Base-by-base conservation (phyloP, 768 basidiomycete genomes). In the Phlebiopsis gigantea region DNA sequence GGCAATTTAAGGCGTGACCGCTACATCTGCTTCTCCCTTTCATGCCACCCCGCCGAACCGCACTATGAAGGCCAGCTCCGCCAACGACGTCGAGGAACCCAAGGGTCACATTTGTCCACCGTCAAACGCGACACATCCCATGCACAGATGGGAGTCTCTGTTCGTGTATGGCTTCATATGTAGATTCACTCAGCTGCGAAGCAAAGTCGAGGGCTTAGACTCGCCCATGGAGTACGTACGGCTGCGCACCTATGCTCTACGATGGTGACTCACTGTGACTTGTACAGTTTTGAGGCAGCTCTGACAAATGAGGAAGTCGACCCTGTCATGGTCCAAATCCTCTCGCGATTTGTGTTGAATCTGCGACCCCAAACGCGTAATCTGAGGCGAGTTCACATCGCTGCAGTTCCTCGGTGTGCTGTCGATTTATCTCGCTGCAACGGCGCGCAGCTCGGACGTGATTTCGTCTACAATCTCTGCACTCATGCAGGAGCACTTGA, bases 311-410 rank as follows among this genome's bases (percentile, higher is more conserved):
- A 75, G 63, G 88, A 83, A 71, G 82, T 85, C 55, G 84, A 90
- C 70, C 77, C 81, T 57, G 79, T 92, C 64, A 76, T 93, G 61
- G 85, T 83, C 44, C 79, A 82, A 66, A 75, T 93, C 63, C 82
- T 93, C 21, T 77, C 77, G 57, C 81, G 84, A 58, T 93, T 93
- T 69, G 79, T 93, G 63, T 76, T 85, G 64, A 92, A 90, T 71
- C 81, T 93, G 63, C 83, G 84, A 67, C 90, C 91, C 19, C 87
- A 87, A 71, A 87, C 90, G 84, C 88, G 90, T 86, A 91, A 91
- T 78, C 78, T 90, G 72, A 88, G 87, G 90, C 89, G 73, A 73
- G 83, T 69, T 71, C 72, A 69, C 70, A 68, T 71, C 71, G 57
- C 47, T 56, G 62, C 64, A 61, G 57, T 55, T 63, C 67, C 61